These are phyloP conservation scores for Laburnicola sp. DNA, from an alignment of 2,329 filamentous ascomycete genomes.

Conservation along the genomic window DNA sequence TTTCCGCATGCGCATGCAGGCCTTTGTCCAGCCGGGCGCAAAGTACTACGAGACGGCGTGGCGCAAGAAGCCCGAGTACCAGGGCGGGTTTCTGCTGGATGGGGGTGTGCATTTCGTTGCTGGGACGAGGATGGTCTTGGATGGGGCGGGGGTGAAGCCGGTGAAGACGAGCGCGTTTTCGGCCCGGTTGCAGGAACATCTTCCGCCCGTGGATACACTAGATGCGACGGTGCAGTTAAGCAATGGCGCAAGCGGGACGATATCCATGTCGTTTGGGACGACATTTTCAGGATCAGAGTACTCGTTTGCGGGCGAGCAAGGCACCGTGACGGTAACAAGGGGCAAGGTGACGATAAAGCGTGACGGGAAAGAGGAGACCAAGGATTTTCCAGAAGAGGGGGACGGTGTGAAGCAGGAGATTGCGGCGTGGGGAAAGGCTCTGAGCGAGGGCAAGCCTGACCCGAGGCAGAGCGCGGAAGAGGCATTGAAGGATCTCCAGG, in stretches of 20 bases:
- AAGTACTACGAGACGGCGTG: constrained; percentile 62
- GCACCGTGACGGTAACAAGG: constrained; percentile 56
- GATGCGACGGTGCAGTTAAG: constrained; percentile 60
- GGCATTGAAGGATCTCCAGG: constrained; percentile 63
- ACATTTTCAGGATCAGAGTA: constrained; percentile 59
- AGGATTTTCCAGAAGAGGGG: constrained; percentile 54
- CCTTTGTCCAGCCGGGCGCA: constrained; percentile 52
- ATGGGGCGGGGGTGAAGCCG: constrained; percentile 48
- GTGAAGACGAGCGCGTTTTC: constrained; percentile 60
- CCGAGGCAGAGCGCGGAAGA: constrained; percentile 59
- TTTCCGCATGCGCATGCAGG: constrained; percentile 56
- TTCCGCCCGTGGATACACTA: constrained; percentile 69
- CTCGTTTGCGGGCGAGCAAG: constrained; percentile 61
- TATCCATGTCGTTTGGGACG: constrained; percentile 62
- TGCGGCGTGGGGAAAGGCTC: constrained; percentile 61
- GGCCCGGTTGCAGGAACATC: constrained; percentile 56
- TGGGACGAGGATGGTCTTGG: constrained; percentile 62
- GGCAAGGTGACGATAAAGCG: constrained; percentile 43
- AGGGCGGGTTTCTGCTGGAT: constrained; percentile 77
- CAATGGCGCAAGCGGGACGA: constrained; percentile 60
- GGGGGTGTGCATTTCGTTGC: constrained; percentile 74
- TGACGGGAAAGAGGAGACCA: constrained; percentile 35
- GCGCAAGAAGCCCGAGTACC: constrained; percentile 70
- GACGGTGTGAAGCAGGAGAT: constrained; percentile 64
- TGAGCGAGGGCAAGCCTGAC: constrained; percentile 55